A percentile compares a stretch with the other conserved stretches of the same genome.
Conservation (phyloP, 2,329 filamentous ascomycete species). For the Hypoxylon sp. region DNA sequence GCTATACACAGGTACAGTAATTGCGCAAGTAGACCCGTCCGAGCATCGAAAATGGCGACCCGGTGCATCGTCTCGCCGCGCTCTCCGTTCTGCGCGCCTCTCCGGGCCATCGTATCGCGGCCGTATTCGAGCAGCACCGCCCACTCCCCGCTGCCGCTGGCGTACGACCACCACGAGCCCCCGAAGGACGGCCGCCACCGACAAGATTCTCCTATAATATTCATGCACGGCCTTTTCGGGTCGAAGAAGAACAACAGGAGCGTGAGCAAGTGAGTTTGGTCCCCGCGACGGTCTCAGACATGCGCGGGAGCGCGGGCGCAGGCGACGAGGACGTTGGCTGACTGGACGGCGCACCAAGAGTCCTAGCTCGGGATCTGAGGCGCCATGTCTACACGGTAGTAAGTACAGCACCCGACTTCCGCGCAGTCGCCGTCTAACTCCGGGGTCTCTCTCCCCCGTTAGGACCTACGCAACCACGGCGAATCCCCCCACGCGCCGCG, state of each 20-base stretch:
- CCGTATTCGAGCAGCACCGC: constrained; percentile 20
- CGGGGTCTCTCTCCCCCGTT: constrained; percentile 31
- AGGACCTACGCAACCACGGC: constrained; percentile 95
- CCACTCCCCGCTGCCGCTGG: constrained; percentile 55
- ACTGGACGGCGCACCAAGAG: constrained; percentile 61
- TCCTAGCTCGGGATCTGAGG: constrained; percentile 82
- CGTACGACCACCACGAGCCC: constrained; percentile 76
- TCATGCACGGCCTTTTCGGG: constrained; percentile 93
- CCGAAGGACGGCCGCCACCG: constrained; percentile 58
- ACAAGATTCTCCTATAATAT: constrained; percentile 75
- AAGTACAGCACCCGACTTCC: constrained; percentile 50
- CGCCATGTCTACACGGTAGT: constrained; percentile 86
- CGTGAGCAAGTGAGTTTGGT: constrained; percentile 84
- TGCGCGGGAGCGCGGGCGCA: not conserved
- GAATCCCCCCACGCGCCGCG: constrained; percentile 81
- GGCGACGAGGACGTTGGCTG: not conserved
- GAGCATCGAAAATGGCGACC: constrained; percentile 28
- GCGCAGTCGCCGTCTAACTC: constrained; percentile 28
- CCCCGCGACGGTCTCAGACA: not conserved
- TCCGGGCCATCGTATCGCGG: constrained; percentile 34
- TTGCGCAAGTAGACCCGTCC: not conserved
- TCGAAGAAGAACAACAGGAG: constrained; percentile 95
- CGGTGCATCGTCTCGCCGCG: constrained; percentile 36
- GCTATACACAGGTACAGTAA: not conserved
- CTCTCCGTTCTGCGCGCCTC: constrained; percentile 13